Base-by-base conservation (phyloP, 192 early-diverging fungal genomes). In the Coemansia sp. region DNA sequence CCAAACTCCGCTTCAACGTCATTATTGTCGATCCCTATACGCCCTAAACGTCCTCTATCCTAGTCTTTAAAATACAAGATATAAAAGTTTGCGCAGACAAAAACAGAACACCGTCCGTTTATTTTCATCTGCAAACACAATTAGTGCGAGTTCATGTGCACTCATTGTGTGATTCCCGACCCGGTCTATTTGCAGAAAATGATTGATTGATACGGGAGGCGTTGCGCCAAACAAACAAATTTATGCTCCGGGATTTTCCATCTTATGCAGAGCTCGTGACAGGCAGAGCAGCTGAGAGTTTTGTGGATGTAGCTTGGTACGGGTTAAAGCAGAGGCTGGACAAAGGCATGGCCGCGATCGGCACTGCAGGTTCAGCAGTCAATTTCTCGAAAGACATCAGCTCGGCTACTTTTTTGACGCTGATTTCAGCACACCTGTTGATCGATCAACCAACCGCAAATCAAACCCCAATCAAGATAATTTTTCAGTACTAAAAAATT, bases 1-100 rank as follows among this genome's bases (percentile, higher is more conserved):
- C 28, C 38, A 69, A 47, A 61, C 9, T 31, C 52, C 52, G 52
- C n/a, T 19, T 15, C 47, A 48, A n/a, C 15, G 40, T 15, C 40
- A 15, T 40, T 40, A 12, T 14, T 44, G 40, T 44, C 40, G 40
- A 44, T 44, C 40, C 40, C 15, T 44, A 44, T 44, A 44, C n/a
- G 40, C 40, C 38, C 26, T 26, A 26, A 26, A 26, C 26, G 26
- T 26, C n/a, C n/a, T n/a, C n/a, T n/a, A n/a, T n/a, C n/a, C n/a
- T 40, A 40, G 8, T 40, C 38, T 40, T 40, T 40, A 40, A 40
- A 40, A 40, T 40, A 40, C 38, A 40, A 40, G 38, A 40, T 44
- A 44, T 34, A 34, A 34, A 34, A 34, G 31, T 34, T 34, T 34
- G 31, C 31, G 31, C 31, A 44, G 40, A 44, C 15, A 44, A 44